Percentiles rank a stretch among this genome's conserved stretches.
phyloP scores from a whole-genome alignment of 2,329 filamentous ascomycete genomes.

The Immersiporthe knoxdaviesiana region DNA sequence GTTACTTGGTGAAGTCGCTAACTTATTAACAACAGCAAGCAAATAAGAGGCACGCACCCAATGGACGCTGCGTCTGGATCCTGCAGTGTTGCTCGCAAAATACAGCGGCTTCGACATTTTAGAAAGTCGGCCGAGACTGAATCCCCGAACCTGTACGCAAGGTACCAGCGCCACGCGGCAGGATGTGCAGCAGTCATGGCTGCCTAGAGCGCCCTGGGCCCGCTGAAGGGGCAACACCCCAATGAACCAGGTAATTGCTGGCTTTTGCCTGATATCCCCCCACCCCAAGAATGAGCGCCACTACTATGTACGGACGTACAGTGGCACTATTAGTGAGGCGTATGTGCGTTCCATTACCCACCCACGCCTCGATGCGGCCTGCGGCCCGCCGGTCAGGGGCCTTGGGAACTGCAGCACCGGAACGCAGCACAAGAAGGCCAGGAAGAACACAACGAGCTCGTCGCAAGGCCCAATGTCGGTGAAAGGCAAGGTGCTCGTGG shows the following conservation, averaged over 20 bases:
- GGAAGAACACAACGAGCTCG: conserved; percentile 22
- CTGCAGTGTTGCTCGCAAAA: neutral
- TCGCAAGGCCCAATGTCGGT: conserved; percentile 17
- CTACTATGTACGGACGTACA: no score
- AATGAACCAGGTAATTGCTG: conserved; percentile 55
- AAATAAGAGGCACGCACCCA: neutral
- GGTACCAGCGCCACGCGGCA: neutral
- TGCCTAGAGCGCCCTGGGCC: neutral
- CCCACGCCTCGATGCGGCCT: no score
- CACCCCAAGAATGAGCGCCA: no score
- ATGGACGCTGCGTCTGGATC: neutral
- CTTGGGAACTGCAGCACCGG: neutral
- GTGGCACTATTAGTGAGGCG: no score
- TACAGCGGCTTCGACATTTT: conserved; percentile 20
- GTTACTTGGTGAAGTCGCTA: neutral
- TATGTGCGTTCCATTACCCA: no score
- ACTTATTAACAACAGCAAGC: neutral
- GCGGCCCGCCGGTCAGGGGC: no score
- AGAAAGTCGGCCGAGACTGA: neutral
- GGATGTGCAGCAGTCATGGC: neutral
- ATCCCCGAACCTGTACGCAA: conserved; percentile 41
- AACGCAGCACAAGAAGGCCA: conserved; percentile 25
- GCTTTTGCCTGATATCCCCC: conserved; percentile 50
- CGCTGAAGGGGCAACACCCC: conserved; percentile 45
- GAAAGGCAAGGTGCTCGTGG: conserved; percentile 1